phyloP scores from a whole-genome alignment of 2,329 filamentous ascomycete species.

The Xylogone sp. region DNA sequence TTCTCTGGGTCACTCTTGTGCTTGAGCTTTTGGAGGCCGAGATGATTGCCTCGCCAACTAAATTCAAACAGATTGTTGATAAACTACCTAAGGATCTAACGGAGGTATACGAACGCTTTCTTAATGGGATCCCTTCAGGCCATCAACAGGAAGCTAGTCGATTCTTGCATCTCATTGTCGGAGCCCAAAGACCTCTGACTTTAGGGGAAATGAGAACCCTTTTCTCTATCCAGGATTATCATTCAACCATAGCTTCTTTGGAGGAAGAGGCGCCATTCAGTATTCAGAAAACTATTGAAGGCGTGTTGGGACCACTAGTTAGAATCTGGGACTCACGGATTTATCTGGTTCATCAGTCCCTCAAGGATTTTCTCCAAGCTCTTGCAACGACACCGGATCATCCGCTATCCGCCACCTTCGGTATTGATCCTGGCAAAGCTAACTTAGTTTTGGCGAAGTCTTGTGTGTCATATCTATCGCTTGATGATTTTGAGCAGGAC shows the following conservation, averaged over 20 bases:
- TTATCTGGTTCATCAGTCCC: slow-evolving; percentile 25
- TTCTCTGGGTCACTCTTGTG: slow-evolving; percentile 36
- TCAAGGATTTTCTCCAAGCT: slow-evolving; percentile 12
- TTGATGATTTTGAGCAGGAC: slow-evolving; percentile 31
- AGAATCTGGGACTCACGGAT: slow-evolving; percentile 28
- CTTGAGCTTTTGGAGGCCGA: slow-evolving; percentile 29
- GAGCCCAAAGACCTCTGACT: slow-evolving; percentile 29
- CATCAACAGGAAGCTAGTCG: slow-evolving; percentile 22
- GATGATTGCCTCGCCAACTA: slow-evolving; percentile 18
- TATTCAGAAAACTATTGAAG: slow-evolving; percentile 28
- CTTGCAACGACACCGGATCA: slow-evolving; percentile 5
- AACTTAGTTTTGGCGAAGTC: slow-evolving; percentile 6
- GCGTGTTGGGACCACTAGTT: slow-evolving; percentile 29
- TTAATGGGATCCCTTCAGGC: slow-evolving; percentile 21
- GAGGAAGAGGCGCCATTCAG: slow-evolving; percentile 21
- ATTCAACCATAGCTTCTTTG: slow-evolving; percentile 22
- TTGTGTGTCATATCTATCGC: slow-evolving; percentile 27
- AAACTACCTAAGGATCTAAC: slow-evolving; percentile 27
- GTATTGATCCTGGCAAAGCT: slow-evolving; percentile 5
- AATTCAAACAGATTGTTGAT: slow-evolving; percentile 28
- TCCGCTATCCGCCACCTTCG: slow-evolving; percentile 5
- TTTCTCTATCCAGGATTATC: slow-evolving; percentile 22
- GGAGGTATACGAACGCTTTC: slow-evolving; percentile 28
- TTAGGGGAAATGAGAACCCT: slow-evolving; percentile 32
- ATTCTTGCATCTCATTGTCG: slow-evolving; percentile 30